Evolutionary conservation across 305 asterid species (phyloP), one percentile per base, ranked within the genome.

Genomic region (Solanum hybrid): DNA sequence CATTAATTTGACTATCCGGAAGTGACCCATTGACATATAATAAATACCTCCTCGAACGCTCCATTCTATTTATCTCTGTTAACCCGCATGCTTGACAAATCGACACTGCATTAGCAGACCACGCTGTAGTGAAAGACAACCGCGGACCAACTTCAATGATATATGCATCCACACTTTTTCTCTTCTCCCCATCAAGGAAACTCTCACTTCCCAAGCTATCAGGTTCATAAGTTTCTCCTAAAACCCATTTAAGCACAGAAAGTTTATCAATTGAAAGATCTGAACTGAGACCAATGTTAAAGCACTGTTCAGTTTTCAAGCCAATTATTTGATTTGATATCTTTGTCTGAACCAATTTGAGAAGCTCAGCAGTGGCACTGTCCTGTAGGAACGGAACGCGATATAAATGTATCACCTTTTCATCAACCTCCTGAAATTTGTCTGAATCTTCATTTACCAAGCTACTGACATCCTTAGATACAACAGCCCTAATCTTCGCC

Each of bases 31-130:
- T 91, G 27, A 95, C 88, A 87, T 88, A 91, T 91, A 97, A 88
- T 91, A 96, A 88, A 91, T 97, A 97, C 89, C 99, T 94, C 93
- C 99, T 95, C 1, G 99, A 97, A 13, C 96, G 92, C 88, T 97
- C 99, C 89, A 97, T 89, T 90, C 99, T 94, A 88, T 86, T 93
- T 88, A 96, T 91, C 89, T 95, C 98, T 17, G 94, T 92, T 93
- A 97, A 93, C 85, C 96, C 96, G 86, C 99, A 97, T 26, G 99
- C 96, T 92, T 91, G 94, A 90, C 98, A 97, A 75, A 97, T 94
- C 12, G 99, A 97, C 17, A 96, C 99, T 2, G 99, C 99, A 91
- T 96, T 97, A 27, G 99, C 91, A 42, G 99, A 97, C 99, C 99
- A 97, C 11, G 99, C 98, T 35, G 99, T 96, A 75, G 98, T 96